Conservation (phyloP, 202 grass and related monocot species). For the Tripidium arundinaceum region DNA sequence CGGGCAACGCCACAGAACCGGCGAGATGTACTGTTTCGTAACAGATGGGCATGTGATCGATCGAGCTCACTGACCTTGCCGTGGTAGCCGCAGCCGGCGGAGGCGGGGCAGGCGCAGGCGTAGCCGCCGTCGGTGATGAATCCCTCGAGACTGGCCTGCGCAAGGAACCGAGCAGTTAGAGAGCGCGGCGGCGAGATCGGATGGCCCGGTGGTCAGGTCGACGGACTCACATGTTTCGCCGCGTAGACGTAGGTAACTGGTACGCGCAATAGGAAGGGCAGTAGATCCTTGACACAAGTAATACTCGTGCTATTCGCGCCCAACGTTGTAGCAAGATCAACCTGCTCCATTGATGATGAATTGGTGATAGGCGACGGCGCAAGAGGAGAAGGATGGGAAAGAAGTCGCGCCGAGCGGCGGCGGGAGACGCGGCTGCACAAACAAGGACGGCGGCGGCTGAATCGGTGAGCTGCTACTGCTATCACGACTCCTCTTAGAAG, state of each 20-base stretch:
- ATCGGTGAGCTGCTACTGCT: no score
- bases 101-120: slow-evolving; percentile 42
- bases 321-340: no score
- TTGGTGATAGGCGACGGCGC: no score
- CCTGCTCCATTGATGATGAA: no score
- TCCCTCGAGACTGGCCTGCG: slow-evolving; percentile 37
- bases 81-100: slow-evolving; percentile 36
- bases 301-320: neutral
- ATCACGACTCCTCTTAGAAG: no score
- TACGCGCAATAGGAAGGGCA: neutral
- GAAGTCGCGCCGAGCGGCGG: no score
- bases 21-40: neutral
- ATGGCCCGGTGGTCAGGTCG: neutral
- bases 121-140: slow-evolving; percentile 43
- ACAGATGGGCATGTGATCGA: neutral
- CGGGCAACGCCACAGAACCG: no score
- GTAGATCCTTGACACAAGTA: slow-evolving; percentile 18
- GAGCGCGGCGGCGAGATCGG: neutral
- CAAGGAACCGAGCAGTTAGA: neutral
- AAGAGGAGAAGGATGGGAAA: no score
- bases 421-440: no score
- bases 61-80: slow-evolving; percentile 30
- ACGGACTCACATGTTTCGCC: slow-evolving; percentile 19
- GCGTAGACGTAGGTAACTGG: slow-evolving; percentile 33
- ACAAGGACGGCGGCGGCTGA: no score